Evolutionary conservation across 176 grass and related monocot genomes (phyloP).

Genomic region (Raddia distichophylla): DNA sequence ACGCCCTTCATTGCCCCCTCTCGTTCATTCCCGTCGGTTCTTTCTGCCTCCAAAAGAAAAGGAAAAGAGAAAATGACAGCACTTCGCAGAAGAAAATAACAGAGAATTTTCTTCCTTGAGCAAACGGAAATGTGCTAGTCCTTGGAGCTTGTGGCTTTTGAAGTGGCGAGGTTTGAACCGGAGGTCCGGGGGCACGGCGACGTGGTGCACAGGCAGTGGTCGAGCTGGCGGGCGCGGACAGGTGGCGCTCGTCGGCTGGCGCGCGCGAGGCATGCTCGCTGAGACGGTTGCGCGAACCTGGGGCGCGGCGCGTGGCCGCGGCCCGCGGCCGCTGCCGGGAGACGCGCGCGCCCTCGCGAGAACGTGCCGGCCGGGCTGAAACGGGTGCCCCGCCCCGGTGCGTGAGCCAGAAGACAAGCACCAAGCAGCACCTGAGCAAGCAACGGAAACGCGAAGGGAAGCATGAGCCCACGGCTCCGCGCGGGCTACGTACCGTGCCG

Average conservation of each 20-base stretch:
- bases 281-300: slow-evolving; percentile 6
- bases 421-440: neutral
- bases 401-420: no score
- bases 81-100: neutral
- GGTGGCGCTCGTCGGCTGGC: neutral
- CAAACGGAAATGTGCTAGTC: neutral
- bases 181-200: neutral
- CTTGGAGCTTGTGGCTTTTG: neutral
- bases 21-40: neutral
- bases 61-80: neutral
- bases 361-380: neutral
- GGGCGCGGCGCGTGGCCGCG: slow-evolving; percentile 4
- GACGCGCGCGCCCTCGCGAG: neutral
- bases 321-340: neutral
- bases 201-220: neutral
- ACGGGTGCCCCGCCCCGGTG: no score
- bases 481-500: neutral
- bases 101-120: neutral
- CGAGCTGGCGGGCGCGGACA: slow-evolving; percentile 36
- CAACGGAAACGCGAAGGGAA: neutral
- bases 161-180: neutral
- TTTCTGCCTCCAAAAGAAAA: neutral
- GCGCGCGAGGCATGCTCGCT: neutral
- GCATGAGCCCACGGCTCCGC: neutral
- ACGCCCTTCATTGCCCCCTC: neutral